Evolutionary conservation across 2,329 filamentous ascomycete genomes (phyloP).

Genomic region (Bipolaris bicolor): DNA sequence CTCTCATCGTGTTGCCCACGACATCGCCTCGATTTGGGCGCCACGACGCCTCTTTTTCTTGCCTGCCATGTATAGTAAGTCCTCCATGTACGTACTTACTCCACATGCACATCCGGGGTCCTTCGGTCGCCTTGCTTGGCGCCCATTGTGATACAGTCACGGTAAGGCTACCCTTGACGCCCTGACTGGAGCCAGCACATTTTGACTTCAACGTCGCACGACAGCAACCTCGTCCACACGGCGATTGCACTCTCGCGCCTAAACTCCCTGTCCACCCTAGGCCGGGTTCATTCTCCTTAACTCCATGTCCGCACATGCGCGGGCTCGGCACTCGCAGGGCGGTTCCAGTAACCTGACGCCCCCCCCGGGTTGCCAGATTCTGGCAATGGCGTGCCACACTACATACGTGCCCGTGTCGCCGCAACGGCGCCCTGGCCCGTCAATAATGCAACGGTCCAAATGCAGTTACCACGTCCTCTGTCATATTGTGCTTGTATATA

Average conservation of each 20-base stretch:
- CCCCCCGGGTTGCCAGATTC: conserved; percentile 6
- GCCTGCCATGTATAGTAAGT: no score
- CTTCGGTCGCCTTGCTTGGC: conserved; percentile 12
- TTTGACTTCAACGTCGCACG: conserved; percentile 26
- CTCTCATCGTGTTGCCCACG: conserved; percentile 25
- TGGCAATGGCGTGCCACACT: conserved; percentile 2
- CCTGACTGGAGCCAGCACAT: conserved; percentile 44
- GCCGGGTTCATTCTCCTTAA: conserved; percentile 14
- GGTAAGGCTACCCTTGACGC: conserved; percentile 25
- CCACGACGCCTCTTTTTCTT: conserved; percentile 7
- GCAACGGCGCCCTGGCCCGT: conserved; percentile 8
- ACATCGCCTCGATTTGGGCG: conserved; percentile 17
- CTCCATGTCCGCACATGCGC: conserved; percentile 11
- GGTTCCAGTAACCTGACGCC: conserved; percentile 14
- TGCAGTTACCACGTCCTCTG: conserved; percentile 5
- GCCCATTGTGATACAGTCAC: conserved; percentile 19
- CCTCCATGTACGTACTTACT: not conserved
- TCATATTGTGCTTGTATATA: not conserved
- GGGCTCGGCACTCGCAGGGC: conserved; percentile 19
- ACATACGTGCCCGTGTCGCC: not conserved
- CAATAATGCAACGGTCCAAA: conserved; percentile 5
- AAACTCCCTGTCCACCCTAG: conserved; percentile 12
- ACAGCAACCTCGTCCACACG: conserved; percentile 20
- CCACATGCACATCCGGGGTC: conserved; percentile 2
- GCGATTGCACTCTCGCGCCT: conserved; percentile 11